Conservation (phyloP, 805 yeast genomes). For the Priceomyces fermenticarens region DNA sequence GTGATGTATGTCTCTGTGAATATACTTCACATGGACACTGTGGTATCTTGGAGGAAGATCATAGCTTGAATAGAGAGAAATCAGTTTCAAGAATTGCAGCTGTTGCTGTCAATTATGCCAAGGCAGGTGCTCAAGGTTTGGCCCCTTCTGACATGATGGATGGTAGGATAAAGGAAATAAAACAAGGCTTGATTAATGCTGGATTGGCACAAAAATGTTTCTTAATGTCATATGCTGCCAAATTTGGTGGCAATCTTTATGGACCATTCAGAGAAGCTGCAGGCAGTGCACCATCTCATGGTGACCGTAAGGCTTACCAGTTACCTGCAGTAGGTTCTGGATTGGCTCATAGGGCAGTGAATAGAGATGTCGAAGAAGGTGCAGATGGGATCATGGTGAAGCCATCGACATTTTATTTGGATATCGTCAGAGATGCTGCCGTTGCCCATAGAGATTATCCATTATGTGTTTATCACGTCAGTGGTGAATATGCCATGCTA, state of each 20-base stretch:
- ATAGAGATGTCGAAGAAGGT: constrained; percentile 86
- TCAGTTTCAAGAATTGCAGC: constrained; percentile 85
- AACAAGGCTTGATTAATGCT: constrained; percentile 74
- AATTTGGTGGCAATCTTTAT: constrained; percentile 84
- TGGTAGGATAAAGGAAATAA: constrained; percentile 88
- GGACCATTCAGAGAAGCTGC: constrained; percentile 99
- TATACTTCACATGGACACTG: constrained; percentile 98
- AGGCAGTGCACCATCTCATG: constrained; percentile 81
- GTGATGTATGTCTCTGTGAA: constrained; percentile 96
- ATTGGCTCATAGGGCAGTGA: constrained; percentile 85
- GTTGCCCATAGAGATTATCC: constrained; percentile 82
- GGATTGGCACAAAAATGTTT: constrained; percentile 83
- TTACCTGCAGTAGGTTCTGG: constrained; percentile 92
- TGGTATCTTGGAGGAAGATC: constrained; percentile 86
- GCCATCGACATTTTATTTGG: constrained; percentile 94
- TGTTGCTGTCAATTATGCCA: constrained; percentile 92
- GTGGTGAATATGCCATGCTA: constrained; percentile 97
- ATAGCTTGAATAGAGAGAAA: constrained; percentile 69
- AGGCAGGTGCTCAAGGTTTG: constrained; percentile 92
- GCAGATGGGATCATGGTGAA: constrained; percentile 94
- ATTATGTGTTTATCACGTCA: constrained; percentile 90
- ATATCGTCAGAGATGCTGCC: constrained; percentile 84
- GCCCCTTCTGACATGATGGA: constrained; percentile 99
- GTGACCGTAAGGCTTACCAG: constrained; percentile 92
- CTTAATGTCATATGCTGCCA: constrained; percentile 92